Conservation (phyloP, 164 flowering plant species). For the Akebia trifoliata region DNA sequence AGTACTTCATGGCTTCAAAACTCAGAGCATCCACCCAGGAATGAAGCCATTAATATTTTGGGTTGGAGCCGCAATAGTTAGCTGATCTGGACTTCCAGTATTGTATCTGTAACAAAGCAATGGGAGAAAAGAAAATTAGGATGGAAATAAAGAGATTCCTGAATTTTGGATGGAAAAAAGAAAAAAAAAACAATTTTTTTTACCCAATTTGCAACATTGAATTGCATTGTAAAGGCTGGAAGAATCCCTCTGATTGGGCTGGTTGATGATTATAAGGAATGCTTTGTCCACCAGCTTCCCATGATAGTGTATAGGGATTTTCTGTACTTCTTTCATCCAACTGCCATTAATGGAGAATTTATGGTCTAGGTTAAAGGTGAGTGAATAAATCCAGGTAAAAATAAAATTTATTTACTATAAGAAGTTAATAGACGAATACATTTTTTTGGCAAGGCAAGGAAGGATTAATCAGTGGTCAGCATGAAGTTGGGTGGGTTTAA, state of each 20-base stretch:
- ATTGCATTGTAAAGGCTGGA: slow-evolving; percentile 55
- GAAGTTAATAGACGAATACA: background rate
- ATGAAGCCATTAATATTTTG: slow-evolving; percentile 42
- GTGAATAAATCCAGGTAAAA: background rate
- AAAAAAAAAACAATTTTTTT: background rate
- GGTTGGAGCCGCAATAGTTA: slow-evolving; percentile 22
- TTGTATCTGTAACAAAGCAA: slow-evolving; percentile 37
- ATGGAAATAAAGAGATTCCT: background rate
- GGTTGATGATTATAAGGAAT: slow-evolving; percentile 34
- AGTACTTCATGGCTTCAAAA: background rate
- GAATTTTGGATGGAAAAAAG: background rate
- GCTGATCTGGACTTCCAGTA: slow-evolving; percentile 22
- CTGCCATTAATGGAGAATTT: slow-evolving; percentile 11
- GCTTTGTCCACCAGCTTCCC: slow-evolving; percentile 47
- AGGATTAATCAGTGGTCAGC: no score
- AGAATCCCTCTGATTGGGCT: slow-evolving; percentile 50
- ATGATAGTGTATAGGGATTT: slow-evolving; percentile 29
- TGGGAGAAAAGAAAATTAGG: background rate
- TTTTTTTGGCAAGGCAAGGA: no score
- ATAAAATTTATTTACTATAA: background rate
- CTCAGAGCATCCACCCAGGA: slow-evolving; percentile 54
- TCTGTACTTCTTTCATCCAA: slow-evolving; percentile 18
- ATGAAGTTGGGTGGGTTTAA: no score
- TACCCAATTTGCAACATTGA: slow-evolving; percentile 67
- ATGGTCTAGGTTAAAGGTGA: background rate